These are phyloP conservation scores for Laburnicola sp. DNA, from an alignment of 2,329 filamentous ascomycete species.

Conservation along the genomic window DNA sequence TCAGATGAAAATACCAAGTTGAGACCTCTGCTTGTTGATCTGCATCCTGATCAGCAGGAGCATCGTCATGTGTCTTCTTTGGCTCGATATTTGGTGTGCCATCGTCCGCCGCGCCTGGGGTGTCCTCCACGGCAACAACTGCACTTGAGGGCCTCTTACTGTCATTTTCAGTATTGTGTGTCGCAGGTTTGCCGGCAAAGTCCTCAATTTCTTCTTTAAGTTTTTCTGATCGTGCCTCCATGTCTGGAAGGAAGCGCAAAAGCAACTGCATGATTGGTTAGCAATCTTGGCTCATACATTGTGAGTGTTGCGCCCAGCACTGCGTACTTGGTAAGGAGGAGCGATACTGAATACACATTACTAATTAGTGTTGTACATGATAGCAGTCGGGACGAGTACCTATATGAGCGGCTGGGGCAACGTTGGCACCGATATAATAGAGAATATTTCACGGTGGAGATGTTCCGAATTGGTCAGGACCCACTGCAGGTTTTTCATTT, in stretches of 20 bases:
- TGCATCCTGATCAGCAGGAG: background rate
- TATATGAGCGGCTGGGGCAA: background rate
- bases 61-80: background rate
- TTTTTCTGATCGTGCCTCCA: conserved; percentile 47
- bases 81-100: background rate
- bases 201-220: background rate
- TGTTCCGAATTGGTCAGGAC: conserved; percentile 1
- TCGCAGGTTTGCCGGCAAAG: too few species aligned
- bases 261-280: too few species aligned
- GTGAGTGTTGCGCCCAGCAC: too few species aligned
- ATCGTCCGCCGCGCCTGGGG: too few species aligned
- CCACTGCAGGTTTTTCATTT: background rate
- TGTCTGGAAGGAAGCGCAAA: conserved; percentile 24
- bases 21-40: background rate
- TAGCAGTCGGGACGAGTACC: background rate
- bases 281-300: too few species aligned
- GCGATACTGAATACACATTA: background rate
- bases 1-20: background rate
- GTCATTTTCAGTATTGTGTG: too few species aligned
- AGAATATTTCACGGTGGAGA: background rate
- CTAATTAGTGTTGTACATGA: background rate
- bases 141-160: too few species aligned
- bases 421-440: background rate
- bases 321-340: conserved; percentile 1
- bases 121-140: too few species aligned